Conservation (phyloP, 2,329 filamentous ascomycete genomes). For the Aspergillus vadensis region DNA sequence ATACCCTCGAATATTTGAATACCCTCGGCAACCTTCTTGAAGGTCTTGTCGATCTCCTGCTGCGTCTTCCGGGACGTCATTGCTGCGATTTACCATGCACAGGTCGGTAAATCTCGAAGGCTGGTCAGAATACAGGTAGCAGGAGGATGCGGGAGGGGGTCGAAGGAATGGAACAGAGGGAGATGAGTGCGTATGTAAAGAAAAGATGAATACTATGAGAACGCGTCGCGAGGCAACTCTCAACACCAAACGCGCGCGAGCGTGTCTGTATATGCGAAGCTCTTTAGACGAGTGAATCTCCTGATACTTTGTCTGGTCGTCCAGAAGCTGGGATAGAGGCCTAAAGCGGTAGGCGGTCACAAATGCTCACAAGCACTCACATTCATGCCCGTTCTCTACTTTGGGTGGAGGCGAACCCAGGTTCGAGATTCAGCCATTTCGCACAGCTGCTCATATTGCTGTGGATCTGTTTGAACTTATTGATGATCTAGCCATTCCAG, state of each 20-base stretch:
- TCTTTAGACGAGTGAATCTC: slow-evolving; percentile 15
- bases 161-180: neutral
- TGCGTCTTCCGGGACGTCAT: slow-evolving; percentile 97
- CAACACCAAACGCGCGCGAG: slow-evolving; percentile 9
- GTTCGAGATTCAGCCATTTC: neutral
- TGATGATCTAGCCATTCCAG: neutral
- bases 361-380: neutral
- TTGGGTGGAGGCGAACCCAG: neutral
- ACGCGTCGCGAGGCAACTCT: slow-evolving; percentile 16
- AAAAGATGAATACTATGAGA: neutral
- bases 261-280: slow-evolving; percentile 12
- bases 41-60: slow-evolving; percentile 98
- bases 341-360: slow-evolving; percentile 17
- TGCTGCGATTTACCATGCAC: slow-evolving; percentile 31
- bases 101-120: slow-evolving; percentile 24
- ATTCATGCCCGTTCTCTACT: neutral
- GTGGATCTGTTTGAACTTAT: neutral
- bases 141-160: neutral
- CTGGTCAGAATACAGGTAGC: slow-evolving; percentile 10
- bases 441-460: neutral
- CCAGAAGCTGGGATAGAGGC: slow-evolving; percentile 17
- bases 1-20: slow-evolving; percentile 90
- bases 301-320: slow-evolving; percentile 19
- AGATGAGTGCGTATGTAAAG: neutral
- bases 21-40: slow-evolving; percentile 96